Evolutionary conservation across 148 eudicot species (phyloP), one percentile per base, ranked within the genome.

Genomic region (Tetragonia tetragonoides): DNA sequence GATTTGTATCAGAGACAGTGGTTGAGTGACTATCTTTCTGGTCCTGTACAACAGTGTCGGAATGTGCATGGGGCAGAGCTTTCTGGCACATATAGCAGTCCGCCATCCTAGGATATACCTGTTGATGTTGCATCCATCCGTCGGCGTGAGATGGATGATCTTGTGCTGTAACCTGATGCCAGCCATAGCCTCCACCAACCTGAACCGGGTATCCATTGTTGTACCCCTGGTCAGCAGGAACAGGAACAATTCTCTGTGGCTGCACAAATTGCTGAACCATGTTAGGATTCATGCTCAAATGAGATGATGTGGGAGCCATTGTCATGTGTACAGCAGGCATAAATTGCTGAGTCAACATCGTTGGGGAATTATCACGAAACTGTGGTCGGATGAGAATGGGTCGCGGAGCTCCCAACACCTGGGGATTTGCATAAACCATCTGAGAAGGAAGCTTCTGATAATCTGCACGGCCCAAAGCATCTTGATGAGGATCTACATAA

Each of bases 41-140:
- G 44, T 89, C 91, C 70, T 88, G 93, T 46, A 88, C 90, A 5
- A 91, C 66, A 28, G 89, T 75, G 78, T 95, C 99, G 10, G 99
- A 95, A 86, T 95, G 97, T 61, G 94, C 96, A 85, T 95, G 99
- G 59, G 99, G 97, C 78, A 92, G 85, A 71, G 88, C 90, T 84
- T 91, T 95, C 77, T 92, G 94, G 85, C 96, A 95, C 96, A 90
- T 85, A 59, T 78, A 60, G 84, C 97, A 95, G 75, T 88, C 93
- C 28, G 77, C 83, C 16, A 79, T 75, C 64, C 76, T 83, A 56
- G 83, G 80, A 39, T 77, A 62, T 34, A 73, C 85, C 28, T 84
- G 93, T 74, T 85, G 97, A 74, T 84, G 86, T 73, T 89, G 81
- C 77, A 84, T 72, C 85, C 84, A 79, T 67, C 90, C 92, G 74